Conservation (phyloP, 176 grass and related monocot genomes). For the Melocanna baccifera region DNA sequence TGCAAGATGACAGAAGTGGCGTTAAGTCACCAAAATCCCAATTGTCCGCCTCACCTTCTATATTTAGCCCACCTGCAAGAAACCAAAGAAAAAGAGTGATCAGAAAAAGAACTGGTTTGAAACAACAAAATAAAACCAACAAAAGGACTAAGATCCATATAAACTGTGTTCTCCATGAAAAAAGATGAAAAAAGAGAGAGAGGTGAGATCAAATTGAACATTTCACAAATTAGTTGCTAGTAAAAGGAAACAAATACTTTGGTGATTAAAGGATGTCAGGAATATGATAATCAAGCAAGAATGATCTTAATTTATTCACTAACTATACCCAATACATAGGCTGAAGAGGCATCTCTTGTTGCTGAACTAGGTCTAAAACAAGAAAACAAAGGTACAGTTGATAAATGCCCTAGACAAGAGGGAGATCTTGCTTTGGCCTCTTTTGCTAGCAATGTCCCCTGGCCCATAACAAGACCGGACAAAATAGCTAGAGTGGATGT, state of each 20-base stretch:
- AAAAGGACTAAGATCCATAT: background rate
- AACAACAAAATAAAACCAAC: background rate
- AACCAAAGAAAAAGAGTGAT: constrained; percentile 30
- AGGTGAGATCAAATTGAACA: background rate
- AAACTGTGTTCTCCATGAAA: background rate
- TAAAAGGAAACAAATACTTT: background rate
- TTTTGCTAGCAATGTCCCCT: background rate
- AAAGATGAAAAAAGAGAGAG: background rate
- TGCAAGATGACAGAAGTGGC: background rate
- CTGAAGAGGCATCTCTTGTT: background rate
- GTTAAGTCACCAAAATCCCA: constrained; percentile 65
- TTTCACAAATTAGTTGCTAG: background rate
- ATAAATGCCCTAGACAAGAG: background rate
- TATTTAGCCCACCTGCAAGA: constrained; percentile 76
- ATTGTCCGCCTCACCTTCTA: constrained; percentile 87
- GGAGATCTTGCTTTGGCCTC: background rate
- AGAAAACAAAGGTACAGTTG: background rate
- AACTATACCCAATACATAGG: background rate
- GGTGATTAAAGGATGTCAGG: background rate
- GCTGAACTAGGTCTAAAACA: background rate
- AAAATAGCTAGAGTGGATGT: background rate
- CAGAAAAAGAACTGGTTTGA: constrained; percentile 8
- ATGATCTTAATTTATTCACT: background rate
- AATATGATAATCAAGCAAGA: background rate
- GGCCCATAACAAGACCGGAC: background rate